Conservation (phyloP, 176 grass and related monocot species). For the Eremochloa ophiuroides region DNA sequence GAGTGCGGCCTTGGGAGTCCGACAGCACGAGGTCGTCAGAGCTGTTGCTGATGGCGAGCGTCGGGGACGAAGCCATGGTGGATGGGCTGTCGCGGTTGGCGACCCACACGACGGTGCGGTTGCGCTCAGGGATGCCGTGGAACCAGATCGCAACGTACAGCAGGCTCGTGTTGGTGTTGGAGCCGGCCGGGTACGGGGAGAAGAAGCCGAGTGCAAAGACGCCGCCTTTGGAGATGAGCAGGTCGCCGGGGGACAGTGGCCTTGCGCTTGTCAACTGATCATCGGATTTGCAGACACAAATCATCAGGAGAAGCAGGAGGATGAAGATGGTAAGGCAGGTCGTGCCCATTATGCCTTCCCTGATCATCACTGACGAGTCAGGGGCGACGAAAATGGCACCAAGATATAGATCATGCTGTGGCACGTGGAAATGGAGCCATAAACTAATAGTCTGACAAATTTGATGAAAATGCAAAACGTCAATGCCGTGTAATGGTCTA, state of each 20-base stretch:
- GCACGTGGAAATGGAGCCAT: too few species aligned
- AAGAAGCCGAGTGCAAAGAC: conserved; percentile 45
- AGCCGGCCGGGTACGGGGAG: not conserved
- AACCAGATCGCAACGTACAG: conserved; percentile 44
- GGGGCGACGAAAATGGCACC: not conserved
- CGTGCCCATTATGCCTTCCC: not conserved
- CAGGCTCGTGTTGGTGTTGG: not conserved
- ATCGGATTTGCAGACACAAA: conserved; percentile 6
- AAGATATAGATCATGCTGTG: not conserved
- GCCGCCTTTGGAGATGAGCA: conserved; percentile 10
- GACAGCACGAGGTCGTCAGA: not conserved
- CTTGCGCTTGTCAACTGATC: conserved; percentile 7
- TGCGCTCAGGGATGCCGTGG: conserved; percentile 6
- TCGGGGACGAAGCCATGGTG: not conserved
- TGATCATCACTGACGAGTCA: not conserved
- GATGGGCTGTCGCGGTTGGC: conserved; percentile 46
- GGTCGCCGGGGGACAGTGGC: not conserved
- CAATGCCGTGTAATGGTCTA: not conserved
- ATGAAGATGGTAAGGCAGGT: not conserved
- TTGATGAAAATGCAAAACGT: not conserved
- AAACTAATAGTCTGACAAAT: not conserved
- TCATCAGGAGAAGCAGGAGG: not conserved
- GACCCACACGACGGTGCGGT: conserved; percentile 14
- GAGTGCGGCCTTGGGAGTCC: not conserved
- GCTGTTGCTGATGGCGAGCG: conserved; percentile 1